A percentile compares a stretch with the other conserved stretches of the same genome.
phyloP scores from a whole-genome alignment of 345 rosid species.

The Camelina sativa region DNA sequence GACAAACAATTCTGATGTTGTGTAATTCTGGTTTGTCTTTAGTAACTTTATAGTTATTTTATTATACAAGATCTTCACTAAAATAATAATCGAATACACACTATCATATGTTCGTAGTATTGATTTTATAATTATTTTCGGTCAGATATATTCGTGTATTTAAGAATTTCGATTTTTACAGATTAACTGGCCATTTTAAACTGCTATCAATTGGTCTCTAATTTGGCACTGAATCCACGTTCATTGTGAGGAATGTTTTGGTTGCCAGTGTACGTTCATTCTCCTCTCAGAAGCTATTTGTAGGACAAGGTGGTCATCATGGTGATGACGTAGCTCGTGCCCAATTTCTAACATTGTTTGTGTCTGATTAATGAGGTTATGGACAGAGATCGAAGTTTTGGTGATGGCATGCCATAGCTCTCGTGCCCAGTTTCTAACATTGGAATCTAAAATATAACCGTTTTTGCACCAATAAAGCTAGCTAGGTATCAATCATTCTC shows the following conservation, averaged over 20 bases:
- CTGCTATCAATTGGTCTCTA: background rate
- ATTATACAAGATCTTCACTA: too few relatives aligned
- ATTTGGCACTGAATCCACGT: constrained; percentile 1
- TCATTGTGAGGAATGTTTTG: background rate
- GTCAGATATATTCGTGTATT: too few relatives aligned
- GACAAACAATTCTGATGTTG: too few relatives aligned
- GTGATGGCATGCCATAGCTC: background rate
- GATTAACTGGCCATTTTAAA: too few relatives aligned
- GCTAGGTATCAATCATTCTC: background rate
- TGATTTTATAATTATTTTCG: too few relatives aligned
- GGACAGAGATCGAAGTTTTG: background rate
- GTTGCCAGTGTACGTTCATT: background rate
- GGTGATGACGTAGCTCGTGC: background rate
- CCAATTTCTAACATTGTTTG: background rate
- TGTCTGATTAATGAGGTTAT: background rate
- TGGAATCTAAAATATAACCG: background rate
- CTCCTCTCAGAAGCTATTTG: background rate
- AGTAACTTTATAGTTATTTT: too few relatives aligned
- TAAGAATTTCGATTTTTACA: too few relatives aligned
- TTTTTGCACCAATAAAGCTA: background rate
- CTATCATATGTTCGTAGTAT: too few relatives aligned
- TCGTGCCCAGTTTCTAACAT: background rate
- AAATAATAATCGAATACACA: too few relatives aligned
- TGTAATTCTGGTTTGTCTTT: too few relatives aligned
- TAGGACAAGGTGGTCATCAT: constrained; percentile 1